phyloP scores from a whole-genome alignment of 2,329 filamentous ascomycete species.

The Fusarium redolens region DNA sequence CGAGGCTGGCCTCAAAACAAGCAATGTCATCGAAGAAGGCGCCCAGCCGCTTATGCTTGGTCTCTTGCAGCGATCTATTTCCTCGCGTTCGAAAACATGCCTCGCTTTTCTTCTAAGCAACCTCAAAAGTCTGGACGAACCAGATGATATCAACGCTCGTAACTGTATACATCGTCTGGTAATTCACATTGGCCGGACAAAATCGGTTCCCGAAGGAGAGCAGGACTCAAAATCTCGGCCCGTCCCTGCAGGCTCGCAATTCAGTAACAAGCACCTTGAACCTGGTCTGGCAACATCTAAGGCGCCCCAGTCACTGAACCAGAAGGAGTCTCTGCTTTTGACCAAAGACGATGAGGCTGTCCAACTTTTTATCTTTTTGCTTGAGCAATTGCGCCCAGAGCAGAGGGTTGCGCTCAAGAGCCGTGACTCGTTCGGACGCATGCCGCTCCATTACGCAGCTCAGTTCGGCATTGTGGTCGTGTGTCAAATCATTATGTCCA shows the following conservation, averaged over 20 bases:
- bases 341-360: conserved; percentile 80
- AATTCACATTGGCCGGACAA: conserved; percentile 88
- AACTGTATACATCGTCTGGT: conserved; percentile 95
- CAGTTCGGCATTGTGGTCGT: conserved; percentile 95
- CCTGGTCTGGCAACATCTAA: conserved; percentile 77
- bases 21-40: conserved; percentile 57
- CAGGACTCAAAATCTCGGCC: conserved; percentile 63
- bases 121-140: conserved; percentile 80
- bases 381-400: conserved; percentile 74
- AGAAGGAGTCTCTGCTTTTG: conserved; percentile 75
- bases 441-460: conserved; percentile 92
- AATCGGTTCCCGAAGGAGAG: conserved; percentile 58
- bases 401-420: conserved; percentile 76
- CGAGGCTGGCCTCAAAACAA: conserved; percentile 66
- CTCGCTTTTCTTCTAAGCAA: conserved; percentile 77
- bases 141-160: conserved; percentile 91
- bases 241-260: conserved; percentile 61
- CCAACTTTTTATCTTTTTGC: conserved; percentile 69
- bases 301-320: conserved; percentile 68
- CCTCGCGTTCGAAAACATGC: conserved; percentile 73
- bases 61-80: conserved; percentile 81
- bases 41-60: conserved; percentile 80
- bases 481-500: conserved; percentile 85
- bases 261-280: conserved; percentile 80
- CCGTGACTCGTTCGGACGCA: conserved; percentile 82